These are phyloP conservation scores for Fusarium sp. DNA, from an alignment of 2,329 filamentous ascomycete species.

Conservation along the genomic window DNA sequence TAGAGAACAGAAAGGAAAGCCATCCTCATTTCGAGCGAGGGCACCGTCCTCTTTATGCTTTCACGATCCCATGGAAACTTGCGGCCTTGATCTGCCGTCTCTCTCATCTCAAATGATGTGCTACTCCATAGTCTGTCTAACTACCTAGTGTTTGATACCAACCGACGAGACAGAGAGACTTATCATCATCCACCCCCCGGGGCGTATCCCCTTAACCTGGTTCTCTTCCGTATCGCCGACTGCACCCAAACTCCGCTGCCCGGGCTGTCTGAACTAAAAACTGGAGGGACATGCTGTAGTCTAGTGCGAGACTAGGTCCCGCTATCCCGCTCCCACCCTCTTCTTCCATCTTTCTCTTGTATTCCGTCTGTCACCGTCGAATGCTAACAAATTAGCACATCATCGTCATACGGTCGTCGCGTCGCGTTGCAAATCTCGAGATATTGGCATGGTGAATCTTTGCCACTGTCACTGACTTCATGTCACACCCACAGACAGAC, in stretches of 20 bases:
- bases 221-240: constrained; percentile 37
- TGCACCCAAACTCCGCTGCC: constrained; percentile 4
- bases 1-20: constrained; percentile 13
- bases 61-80: constrained; percentile 1
- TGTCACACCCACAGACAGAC: background rate
- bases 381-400: background rate
- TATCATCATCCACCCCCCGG: constrained; percentile 4
- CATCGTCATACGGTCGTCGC: constrained; percentile 17
- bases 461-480: constrained; percentile 5
- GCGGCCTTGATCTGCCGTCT: constrained; percentile 9
- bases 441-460: background rate
- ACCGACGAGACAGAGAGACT: background rate
- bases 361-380: background rate
- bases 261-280: background rate
- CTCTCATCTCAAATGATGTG: constrained; percentile 25
- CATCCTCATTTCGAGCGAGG: constrained; percentile 29
- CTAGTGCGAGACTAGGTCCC: constrained; percentile 17
- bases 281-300: background rate
- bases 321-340: constrained; percentile 22
- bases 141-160: background rate
- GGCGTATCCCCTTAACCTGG: constrained; percentile 20
- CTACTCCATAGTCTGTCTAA: constrained; percentile 12
- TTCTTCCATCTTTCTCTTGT: background rate
- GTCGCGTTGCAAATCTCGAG: constrained; percentile 14
- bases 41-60: constrained; percentile 42